A percentile compares a stretch with the other conserved stretches of the same genome.
Conservation (phyloP, 768 basidiomycete species). For the Russula virescens region DNA sequence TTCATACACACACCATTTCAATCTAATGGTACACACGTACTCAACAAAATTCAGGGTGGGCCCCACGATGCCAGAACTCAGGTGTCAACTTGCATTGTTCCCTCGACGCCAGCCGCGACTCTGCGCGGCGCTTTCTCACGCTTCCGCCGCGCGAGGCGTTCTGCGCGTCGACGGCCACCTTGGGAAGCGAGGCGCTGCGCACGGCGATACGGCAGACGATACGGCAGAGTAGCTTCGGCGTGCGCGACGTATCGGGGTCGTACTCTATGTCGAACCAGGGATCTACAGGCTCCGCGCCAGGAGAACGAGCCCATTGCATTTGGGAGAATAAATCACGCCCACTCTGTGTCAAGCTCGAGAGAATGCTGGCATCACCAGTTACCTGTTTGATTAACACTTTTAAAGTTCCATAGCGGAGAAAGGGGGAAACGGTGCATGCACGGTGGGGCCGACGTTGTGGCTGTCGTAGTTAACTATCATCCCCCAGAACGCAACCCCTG, state of each 20-base stretch:
- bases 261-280: background rate
- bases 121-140: background rate
- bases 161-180: background rate
- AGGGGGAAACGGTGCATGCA: conserved; percentile 36
- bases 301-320: conserved; percentile 18
- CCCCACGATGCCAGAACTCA: conserved; percentile 61
- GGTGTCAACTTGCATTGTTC: conserved; percentile 17
- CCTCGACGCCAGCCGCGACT: background rate
- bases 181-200: conserved; percentile 13
- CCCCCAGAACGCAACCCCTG: background rate
- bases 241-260: background rate
- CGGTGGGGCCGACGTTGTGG: background rate
- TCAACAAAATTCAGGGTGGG: conserved; percentile 89
- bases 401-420: background rate
- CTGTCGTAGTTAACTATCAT: conserved; percentile 9
- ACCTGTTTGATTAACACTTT: background rate
- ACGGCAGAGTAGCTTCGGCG: conserved; percentile 13
- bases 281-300: no score
- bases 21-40: conserved; percentile 38
- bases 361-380: background rate
- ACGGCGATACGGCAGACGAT: conserved; percentile 2
- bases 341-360: background rate
- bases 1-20: no score
- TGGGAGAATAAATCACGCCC: background rate
- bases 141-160: conserved; percentile 11